Evolutionary conservation across 768 basidiomycete genomes (phyloP).

Genomic region (Suillus subluteus): DNA sequence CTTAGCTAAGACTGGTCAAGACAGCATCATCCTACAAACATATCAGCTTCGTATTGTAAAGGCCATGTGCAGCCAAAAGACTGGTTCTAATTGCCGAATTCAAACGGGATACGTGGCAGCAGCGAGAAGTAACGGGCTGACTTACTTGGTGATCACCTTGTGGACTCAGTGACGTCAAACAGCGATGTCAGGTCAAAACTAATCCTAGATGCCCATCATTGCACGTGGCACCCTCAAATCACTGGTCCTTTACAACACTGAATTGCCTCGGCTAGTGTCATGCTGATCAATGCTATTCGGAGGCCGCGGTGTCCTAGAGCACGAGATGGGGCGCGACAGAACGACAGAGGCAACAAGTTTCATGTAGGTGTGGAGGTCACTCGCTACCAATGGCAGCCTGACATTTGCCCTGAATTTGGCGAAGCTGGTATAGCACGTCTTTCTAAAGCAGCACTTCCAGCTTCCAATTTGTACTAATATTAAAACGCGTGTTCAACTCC

Average conservation of each 20-base stretch:
- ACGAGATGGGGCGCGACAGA: neutral
- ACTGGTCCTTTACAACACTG: neutral
- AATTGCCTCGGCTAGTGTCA: neutral
- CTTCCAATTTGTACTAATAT: neutral
- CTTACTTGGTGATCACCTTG: neutral
- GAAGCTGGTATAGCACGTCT: neutral
- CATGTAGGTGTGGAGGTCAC: neutral
- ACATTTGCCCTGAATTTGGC: neutral
- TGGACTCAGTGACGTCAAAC: neutral
- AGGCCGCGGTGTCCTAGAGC: neutral
- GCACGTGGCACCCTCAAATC: neutral
- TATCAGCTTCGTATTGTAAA: too few species aligned
- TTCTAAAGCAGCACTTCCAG: neutral
- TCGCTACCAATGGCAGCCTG: neutral
- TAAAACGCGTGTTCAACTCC: neutral
- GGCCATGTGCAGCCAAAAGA: too few species aligned
- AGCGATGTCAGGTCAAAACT: neutral
- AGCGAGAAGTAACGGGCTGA: neutral
- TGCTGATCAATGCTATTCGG: neutral
- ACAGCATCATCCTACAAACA: too few species aligned
- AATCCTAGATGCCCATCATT: neutral
- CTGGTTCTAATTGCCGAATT: neutral
- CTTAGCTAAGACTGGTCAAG: too few species aligned
- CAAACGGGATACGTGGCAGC: neutral
- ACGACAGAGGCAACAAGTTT: neutral